Evolutionary conservation across 176 grass and related monocot genomes (phyloP), one percentile per base, ranked within the genome.

Genomic region (barley (Hordeum vulgare)): DNA sequence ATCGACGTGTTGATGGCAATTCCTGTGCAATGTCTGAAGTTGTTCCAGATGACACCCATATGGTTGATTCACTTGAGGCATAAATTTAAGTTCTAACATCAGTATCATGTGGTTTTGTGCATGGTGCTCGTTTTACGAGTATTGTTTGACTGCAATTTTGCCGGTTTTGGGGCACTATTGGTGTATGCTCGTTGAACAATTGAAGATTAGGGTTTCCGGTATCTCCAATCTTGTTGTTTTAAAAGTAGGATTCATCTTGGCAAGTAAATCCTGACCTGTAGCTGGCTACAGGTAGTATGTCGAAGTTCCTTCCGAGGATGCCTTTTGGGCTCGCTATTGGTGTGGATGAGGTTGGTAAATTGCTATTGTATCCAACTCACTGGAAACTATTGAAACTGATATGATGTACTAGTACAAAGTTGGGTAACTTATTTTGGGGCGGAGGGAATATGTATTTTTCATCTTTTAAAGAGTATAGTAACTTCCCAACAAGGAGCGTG

Each of bases 1-100:
- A 96, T 88, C 88, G 88, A 76, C 73, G 65, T 17, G 78, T 96
- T 74, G 74, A 61, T 54, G 67, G 37, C 86, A 78, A 79, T 80
- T 89, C 87, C 9, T 71, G 77, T 64, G 79, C 35, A 63, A 57
- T 54, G 40, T 76, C 65, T n/a, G 56, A 82, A 13, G 81, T 80
- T 65, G 53, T 36, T 76, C 23, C 75, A 66, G 41, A 84, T 1
- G 86, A 84, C 64, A 82, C 75, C 33, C 77, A 86, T 81, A 88
- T 86, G 77, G 78, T 81, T 60, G 86, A 88, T 87, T 91, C 76
- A 1, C 71, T 84, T 20, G 83, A 85, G 45, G 66, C 81, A 2
- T 82, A 87, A 25, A 81, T 80, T 80, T 12, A 74, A 60, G 35
- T 80, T 66, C 25, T 27, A 37, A 62, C 41, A 39, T 57, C 42